Percentiles rank a stretch among this genome's conserved stretches.
Evolutionary conservation across 768 basidiomycete genomes (phyloP).

Genomic region (Agrocybe praecox): DNA sequence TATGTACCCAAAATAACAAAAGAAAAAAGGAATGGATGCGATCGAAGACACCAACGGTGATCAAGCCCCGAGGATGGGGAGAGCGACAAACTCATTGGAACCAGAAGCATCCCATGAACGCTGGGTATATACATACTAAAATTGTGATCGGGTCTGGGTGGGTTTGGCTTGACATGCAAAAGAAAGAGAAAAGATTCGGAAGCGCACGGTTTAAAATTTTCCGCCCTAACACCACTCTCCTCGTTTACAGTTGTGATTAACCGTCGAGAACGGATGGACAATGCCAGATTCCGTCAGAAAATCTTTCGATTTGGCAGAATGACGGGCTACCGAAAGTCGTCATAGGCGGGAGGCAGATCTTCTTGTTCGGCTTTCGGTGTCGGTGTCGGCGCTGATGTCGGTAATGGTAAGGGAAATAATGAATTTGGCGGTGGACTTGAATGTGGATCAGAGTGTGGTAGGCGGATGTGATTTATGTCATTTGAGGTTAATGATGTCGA

Average conservation of each 20-base stretch:
- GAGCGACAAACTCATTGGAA: no score
- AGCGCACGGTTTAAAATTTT: not conserved
- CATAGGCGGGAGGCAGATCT: slow-evolving; percentile 6
- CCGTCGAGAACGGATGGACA: not conserved
- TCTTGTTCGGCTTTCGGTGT: not conserved
- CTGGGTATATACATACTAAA: no score
- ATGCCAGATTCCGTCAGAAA: not conserved
- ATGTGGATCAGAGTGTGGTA: not conserved
- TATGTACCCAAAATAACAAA: no score
- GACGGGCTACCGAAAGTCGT: slow-evolving; percentile 4
- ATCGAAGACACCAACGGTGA: no score
- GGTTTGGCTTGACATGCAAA: no score
- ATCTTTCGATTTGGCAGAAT: not conserved
- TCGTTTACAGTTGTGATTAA: not conserved
- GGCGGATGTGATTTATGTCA: no score
- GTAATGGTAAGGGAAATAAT: not conserved
- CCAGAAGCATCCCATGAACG: no score
- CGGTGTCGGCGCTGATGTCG: not conserved
- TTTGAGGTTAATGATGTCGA: no score
- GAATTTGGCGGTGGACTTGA: not conserved
- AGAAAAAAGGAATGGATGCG: no score
- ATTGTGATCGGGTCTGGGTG: no score
- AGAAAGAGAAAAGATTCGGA: no score
- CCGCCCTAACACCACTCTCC: not conserved
- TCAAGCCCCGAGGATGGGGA: no score